Evolutionary conservation across 495 filamentous ascomycete species (phyloP), one percentile per base, ranked within the genome.

Genomic region (Podospora anserina): DNA sequence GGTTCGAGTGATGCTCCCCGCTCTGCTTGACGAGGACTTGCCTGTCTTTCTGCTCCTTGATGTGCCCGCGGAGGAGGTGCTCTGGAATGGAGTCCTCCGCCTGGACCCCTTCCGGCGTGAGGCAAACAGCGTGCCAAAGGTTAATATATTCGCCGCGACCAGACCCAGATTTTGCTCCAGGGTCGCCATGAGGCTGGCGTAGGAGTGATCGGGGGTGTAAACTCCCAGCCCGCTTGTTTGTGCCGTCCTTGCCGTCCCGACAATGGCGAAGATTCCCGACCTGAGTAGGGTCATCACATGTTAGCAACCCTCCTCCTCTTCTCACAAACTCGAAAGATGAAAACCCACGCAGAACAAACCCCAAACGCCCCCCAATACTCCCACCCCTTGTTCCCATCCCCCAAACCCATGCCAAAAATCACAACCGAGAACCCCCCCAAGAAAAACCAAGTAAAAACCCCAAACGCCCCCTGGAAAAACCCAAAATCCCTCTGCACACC

Each of bases 81-180:
- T 61, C 20, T 18, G 27, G 30, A 7, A 61, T 7, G 56, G 56
- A 13, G 39, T n/a, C 55, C 55, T 39, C n/a, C 27, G 63, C 19
- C 62, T 65, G 34, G 60, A 7, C 19, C 58, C 56, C 34, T 53
- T n/a, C 63, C n/a, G 30, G 66, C 18, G 59, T 20, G n/a, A 26
- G 55, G 54, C 4, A 15, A 77, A 78, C 27, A 80, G 75, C 4
- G 77, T 72, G 2, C 76, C 73, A 16, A 80, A 59, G 16, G 74
- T 72, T 0, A 80, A 71, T 56, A 76, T 70, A 61, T 80, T 80
- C 16, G 78, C 70, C 30, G 76, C 71, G n/a, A 78, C 68, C 53
- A 80, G 73, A 61, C 75, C 75, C 16, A 79, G 34, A 72, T 79
- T 80, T 67, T 79, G 76, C 62, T 78, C 75, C 15, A 80, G 74